Percentiles rank a stretch among this genome's conserved stretches.
Conservation (phyloP, 305 asterid species). For the Rubia occidens region DNA sequence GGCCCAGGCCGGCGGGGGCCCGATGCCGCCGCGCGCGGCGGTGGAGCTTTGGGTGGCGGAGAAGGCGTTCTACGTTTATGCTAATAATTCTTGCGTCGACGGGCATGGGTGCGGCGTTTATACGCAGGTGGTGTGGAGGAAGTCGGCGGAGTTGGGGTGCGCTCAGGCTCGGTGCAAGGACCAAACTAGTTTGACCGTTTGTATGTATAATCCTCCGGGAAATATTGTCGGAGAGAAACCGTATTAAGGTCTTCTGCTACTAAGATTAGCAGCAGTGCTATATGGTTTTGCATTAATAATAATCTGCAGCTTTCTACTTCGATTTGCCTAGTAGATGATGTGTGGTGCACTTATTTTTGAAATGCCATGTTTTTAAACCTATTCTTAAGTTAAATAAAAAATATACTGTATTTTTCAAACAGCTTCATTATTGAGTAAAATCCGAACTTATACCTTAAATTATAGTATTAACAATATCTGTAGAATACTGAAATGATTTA, state of each 20-base stretch:
- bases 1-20: conserved; percentile 47
- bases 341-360: no score
- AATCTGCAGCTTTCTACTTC: not conserved
- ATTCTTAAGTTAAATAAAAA: no score
- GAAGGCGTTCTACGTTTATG: conserved; percentile 57
- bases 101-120: conserved; percentile 68
- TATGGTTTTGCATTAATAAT: not conserved
- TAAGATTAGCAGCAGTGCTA: no score
- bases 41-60: conserved; percentile 73
- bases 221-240: conserved; percentile 84
- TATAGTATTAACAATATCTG: no score
- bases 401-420: no score
- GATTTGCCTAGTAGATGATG: not conserved
- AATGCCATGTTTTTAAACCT: no score
- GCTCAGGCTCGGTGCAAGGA: conserved; percentile 53
- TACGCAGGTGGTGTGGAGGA: conserved; percentile 88
- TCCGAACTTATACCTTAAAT: no score
- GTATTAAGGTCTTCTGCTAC: conserved; percentile 26
- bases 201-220: conserved; percentile 80
- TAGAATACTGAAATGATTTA: no score
- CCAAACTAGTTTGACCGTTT: conserved; percentile 44
- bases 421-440: no score
- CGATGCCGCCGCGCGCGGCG: conserved; percentile 39
- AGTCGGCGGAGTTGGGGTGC: conserved; percentile 61
- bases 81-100: conserved; percentile 44